Evolutionary conservation across 768 basidiomycete genomes (phyloP).

Genomic region (Collybiopsis confluens): DNA sequence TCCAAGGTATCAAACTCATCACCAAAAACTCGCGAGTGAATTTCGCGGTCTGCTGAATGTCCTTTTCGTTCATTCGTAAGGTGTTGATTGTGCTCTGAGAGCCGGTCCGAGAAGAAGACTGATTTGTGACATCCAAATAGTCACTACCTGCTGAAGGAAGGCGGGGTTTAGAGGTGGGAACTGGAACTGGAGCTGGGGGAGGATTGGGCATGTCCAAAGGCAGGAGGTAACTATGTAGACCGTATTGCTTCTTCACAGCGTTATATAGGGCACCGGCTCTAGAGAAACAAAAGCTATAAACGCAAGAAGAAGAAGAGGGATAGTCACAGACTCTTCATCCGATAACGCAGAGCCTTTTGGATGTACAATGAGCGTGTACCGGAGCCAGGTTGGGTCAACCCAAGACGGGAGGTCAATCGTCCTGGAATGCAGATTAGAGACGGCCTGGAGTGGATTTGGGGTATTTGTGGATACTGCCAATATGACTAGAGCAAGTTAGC

Average conservation of each 20-base stretch:
- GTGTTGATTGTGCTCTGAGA: slow-evolving; percentile 29
- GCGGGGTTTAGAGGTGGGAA: slow-evolving; percentile 62
- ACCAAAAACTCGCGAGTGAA: slow-evolving; percentile 86
- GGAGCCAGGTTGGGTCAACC: slow-evolving; percentile 71
- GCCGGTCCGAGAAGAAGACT: slow-evolving; percentile 18
- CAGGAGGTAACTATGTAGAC: slow-evolving; percentile 72
- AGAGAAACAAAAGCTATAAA: slow-evolving; percentile 1
- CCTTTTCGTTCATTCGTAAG: slow-evolving; percentile 58
- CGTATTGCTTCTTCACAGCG: slow-evolving; percentile 84
- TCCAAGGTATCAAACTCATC: slow-evolving; percentile 91
- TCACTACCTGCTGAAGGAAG: slow-evolving; percentile 45
- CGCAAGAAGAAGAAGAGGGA: slow-evolving; percentile 10
- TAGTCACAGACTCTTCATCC: slow-evolving; percentile 71
- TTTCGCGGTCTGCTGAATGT: slow-evolving; percentile 69
- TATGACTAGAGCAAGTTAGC: slow-evolving; percentile 51
- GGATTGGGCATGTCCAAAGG: slow-evolving; percentile 56
- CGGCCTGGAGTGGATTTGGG: slow-evolving; percentile 75
- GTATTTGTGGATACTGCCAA: slow-evolving; percentile 79
- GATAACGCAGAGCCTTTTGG: slow-evolving; percentile 64
- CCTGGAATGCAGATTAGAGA: slow-evolving; percentile 70
- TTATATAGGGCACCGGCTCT: slow-evolving; percentile 80
- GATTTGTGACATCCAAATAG: slow-evolving; percentile 13
- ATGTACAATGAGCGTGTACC: slow-evolving; percentile 77
- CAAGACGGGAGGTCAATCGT: slow-evolving; percentile 68
- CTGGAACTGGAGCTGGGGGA: slow-evolving; percentile 61